Conservation (phyloP, 2,329 filamentous ascomycete species). For the Dryadomyces sulphureus region DNA sequence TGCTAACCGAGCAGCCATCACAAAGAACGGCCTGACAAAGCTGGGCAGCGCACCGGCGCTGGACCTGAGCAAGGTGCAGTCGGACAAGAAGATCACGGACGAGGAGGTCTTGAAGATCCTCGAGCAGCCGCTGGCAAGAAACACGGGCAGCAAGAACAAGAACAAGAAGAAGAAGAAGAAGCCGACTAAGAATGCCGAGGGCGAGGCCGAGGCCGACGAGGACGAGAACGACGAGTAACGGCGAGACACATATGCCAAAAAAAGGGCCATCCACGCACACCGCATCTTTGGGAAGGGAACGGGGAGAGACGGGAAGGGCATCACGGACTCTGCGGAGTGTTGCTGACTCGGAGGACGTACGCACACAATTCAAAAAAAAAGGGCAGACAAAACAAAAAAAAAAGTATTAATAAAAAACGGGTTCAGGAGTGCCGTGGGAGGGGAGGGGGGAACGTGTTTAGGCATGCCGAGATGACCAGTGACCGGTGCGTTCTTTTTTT, state of each 20-base stretch:
- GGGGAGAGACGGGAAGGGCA: slow-evolving; percentile 10
- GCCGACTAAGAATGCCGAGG: slow-evolving; percentile 28
- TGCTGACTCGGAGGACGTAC: no score
- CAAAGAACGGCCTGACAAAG: slow-evolving; percentile 90
- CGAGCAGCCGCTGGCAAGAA: slow-evolving; percentile 71
- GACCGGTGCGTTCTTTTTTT: background rate
- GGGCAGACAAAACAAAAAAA: background rate
- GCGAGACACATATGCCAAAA: no score
- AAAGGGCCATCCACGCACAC: no score
- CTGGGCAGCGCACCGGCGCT: slow-evolving; percentile 61
- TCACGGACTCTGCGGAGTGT: background rate
- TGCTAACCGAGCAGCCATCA: slow-evolving; percentile 53
- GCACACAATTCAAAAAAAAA: background rate
- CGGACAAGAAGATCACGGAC: slow-evolving; percentile 95
- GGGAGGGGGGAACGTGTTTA: no score
- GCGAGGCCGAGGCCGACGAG: slow-evolving; percentile 18
- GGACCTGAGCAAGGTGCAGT: slow-evolving; percentile 72
- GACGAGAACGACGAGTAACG: slow-evolving; percentile 19
- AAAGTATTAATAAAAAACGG: background rate
- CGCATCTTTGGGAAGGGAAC: background rate
- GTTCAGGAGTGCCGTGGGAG: background rate
- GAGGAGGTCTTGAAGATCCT: slow-evolving; percentile 92
- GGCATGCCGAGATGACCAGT: background rate
- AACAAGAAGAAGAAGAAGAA: slow-evolving; percentile 74
- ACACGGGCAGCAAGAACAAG: slow-evolving; percentile 74